A percentile compares a stretch with the other conserved stretches of the same genome.
Conservation (phyloP, 495 filamentous ascomycete species). For the Hypoxylon cercidicola region DNA sequence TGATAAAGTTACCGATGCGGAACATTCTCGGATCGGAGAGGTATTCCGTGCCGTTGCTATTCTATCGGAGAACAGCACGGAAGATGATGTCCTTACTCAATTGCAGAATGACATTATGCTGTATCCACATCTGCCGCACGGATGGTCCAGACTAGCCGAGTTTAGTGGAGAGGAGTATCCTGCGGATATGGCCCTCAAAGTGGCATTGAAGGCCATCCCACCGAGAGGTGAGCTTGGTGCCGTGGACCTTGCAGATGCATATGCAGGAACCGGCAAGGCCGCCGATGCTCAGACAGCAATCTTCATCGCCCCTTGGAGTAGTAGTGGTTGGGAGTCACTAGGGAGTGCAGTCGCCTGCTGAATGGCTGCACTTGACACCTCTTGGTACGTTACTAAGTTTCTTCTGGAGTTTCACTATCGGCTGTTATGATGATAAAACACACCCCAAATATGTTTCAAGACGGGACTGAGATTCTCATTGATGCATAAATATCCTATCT, state of each 20-base stretch:
- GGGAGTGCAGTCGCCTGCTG: slow-evolving; percentile 43
- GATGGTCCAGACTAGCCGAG: slow-evolving; percentile 78
- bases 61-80: slow-evolving; percentile 45
- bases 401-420: neutral
- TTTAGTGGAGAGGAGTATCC: slow-evolving; percentile 64
- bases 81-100: slow-evolving; percentile 58
- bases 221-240: slow-evolving; percentile 74
- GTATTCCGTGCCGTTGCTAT: slow-evolving; percentile 56
- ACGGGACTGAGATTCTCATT: slow-evolving; percentile 49
- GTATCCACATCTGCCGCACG: slow-evolving; percentile 75
- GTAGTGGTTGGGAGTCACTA: slow-evolving; percentile 68
- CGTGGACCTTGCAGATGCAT: slow-evolving; percentile 76
- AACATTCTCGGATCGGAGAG: slow-evolving; percentile 60
- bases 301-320: slow-evolving; percentile 83
- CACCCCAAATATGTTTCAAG: slow-evolving; percentile 49
- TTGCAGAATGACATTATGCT: slow-evolving; percentile 79
- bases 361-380: slow-evolving; percentile 12
- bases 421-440: slow-evolving; percentile 46
- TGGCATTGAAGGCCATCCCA: slow-evolving; percentile 76
- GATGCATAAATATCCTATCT: slow-evolving; percentile 44
- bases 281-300: slow-evolving; percentile 80
- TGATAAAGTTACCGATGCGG: slow-evolving; percentile 57
- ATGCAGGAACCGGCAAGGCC: slow-evolving; percentile 75
- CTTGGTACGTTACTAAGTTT: slow-evolving; percentile 23
- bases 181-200: slow-evolving; percentile 81